Base-by-base conservation (phyloP, 176 grass and related monocot genomes). In the Aegilops umbellulata region DNA sequence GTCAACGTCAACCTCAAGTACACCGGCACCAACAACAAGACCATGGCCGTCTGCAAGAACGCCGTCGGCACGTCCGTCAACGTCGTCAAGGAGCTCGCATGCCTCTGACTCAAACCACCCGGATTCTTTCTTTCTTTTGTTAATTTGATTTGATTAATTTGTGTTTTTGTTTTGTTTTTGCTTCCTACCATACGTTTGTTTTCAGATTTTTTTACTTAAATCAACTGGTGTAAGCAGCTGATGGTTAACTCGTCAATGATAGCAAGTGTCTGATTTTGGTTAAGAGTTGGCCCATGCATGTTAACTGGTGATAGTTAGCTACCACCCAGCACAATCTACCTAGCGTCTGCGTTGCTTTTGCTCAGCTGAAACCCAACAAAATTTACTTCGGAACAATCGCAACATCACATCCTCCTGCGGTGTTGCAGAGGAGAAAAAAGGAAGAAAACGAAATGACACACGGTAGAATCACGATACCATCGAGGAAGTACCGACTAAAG, bases 1-100 rank as follows among this genome's bases (percentile, higher is more conserved):
- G 17, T 76, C 53, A 90, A 94, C 66, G 86, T 97, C 67, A 72
- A 86, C 55, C 9, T 97, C 80, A 83, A 82, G 86, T 95, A 86
- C 42, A 83, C 65, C 42, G 32, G 22, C 1, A 4, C 57, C 0
- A 4, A 12, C 67, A 92, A 86, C 79, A 80, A 49, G 16, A 84
- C 80, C 67, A 87, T 83, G 80, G 76, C 87, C 17, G 76, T 91
- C 62, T 91, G 85, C 89, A 49, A 34, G 36, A 91, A 91, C 85
- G 89, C 6, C 61, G 1, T 25, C 16, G 89, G 85, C 1, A 91
- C 76, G 61, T 63, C 74, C 61, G 69, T 7, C 61, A 70, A 77
- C 13, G 16, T 87, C 47, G 29, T 22, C 11, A 84, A 88, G 85
- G 81, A 66, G 29, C 81, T 91, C n/a, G 85, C 89, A 0, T 91